These are phyloP conservation scores for Diaporthe ampelina DNA, from an alignment of 2,329 filamentous ascomycete species.

Conservation along the genomic window DNA sequence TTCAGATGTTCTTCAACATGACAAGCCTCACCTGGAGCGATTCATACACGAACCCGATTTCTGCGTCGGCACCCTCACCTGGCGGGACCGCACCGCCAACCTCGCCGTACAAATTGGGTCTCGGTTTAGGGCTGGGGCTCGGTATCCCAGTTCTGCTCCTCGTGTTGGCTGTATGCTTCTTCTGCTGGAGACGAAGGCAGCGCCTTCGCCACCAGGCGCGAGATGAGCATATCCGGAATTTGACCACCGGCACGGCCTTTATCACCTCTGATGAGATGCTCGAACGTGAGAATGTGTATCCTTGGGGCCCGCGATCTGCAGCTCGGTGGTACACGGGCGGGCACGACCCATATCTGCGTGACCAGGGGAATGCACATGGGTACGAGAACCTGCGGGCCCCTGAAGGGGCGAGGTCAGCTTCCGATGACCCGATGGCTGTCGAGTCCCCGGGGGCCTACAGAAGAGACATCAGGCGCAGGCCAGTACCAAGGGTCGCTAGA, in stretches of 20 bases:
- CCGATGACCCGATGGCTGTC: conserved; percentile 46
- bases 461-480: conserved; percentile 47
- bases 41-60: conserved; percentile 63
- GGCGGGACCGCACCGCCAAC: conserved; percentile 31
- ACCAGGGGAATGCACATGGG: conserved; percentile 57
- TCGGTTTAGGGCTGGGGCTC: conserved; percentile 76
- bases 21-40: conserved; percentile 68
- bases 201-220: conserved; percentile 51
- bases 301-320: conserved; percentile 48
- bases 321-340: conserved; percentile 61
- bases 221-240: conserved; percentile 52
- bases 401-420: conserved; percentile 49
- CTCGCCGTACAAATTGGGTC: conserved; percentile 61
- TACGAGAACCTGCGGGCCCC: conserved; percentile 63
- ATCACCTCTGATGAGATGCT: conserved; percentile 59
- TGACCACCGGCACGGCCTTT: conserved; percentile 35
- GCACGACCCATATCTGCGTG: conserved; percentile 57
- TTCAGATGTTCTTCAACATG: conserved; percentile 67
- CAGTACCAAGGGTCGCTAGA: conserved; percentile 48
- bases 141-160: conserved; percentile 68
- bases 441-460: conserved; percentile 42
- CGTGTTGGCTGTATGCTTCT: conserved; percentile 56
- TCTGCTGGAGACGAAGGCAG: conserved; percentile 65
- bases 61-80: conserved; percentile 26
- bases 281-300: conserved; percentile 53